Evolutionary conservation across 2,329 filamentous ascomycete genomes (phyloP).

Genomic region (Fusarium coffeatum): DNA sequence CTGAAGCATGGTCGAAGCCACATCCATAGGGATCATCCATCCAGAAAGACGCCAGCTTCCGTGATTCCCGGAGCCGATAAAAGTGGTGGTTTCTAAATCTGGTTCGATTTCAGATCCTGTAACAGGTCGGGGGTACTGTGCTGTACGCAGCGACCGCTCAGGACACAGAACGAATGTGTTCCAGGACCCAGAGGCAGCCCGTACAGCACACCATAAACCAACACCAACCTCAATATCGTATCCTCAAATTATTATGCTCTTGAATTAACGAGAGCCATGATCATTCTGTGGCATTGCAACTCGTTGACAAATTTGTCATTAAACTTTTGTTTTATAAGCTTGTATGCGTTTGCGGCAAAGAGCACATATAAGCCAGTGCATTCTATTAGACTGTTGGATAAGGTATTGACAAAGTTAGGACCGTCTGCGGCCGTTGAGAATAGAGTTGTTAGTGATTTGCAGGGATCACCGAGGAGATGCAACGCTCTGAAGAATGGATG

Average conservation of each 20-base stretch:
- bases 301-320: not conserved
- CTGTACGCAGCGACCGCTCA: not conserved
- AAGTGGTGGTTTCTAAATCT: constrained; percentile 18
- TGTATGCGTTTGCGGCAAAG: not conserved
- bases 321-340: constrained; percentile 13
- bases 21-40: constrained; percentile 7
- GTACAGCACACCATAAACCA: not conserved
- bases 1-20: constrained; percentile 18
- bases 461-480: constrained; percentile 5
- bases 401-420: constrained; percentile 30
- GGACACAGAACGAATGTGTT: not conserved
- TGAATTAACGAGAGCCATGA: not conserved
- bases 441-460: constrained; percentile 23
- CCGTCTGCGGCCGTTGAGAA: constrained; percentile 19
- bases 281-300: not conserved
- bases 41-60: constrained; percentile 21
- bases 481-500: not conserved
- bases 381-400: constrained; percentile 23
- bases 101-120: not conserved
- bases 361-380: constrained; percentile 14
- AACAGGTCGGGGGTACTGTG: not conserved
- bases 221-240: not conserved
- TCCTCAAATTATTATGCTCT: not conserved
- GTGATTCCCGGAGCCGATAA: constrained; percentile 31
- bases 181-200: not conserved